Evolutionary conservation across 2,329 filamentous ascomycete species (phyloP), one percentile per base, ranked within the genome.

Genomic region (Capronia coronata): DNA sequence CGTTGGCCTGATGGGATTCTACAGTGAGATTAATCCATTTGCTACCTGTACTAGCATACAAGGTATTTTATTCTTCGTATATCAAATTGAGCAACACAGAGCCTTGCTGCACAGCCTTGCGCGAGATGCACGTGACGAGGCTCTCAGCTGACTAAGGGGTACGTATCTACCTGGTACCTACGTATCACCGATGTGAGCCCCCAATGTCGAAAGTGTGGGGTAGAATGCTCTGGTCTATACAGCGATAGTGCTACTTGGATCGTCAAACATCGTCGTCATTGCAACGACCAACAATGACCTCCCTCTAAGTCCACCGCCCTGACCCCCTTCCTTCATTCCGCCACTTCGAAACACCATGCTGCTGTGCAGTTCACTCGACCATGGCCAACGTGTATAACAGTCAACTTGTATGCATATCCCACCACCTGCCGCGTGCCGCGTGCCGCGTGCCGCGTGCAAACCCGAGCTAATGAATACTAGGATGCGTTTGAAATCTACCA

Each of bases 401-500:
- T 39, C 56, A 57, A 51, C 44, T 59, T 10, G 56, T 56, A 54
- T 27, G 54, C 47, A 10, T n/a, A 11, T 34, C 23, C 22, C 29
- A 6, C 10, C 16, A 27, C 39, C 25, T 14, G n/a, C 23, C 23
- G 10, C 23, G 23, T 27, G 23, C 23, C 10, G 23, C 23, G 5
- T 27, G 10, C 23, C 23, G 10, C 23, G 23, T 27, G 23, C 23
- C 10, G 18, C 5, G 30, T 16, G 34, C 9, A 5, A 34, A 34
- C 6, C 8, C 6, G 30, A 5, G 19, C 34, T 18, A 19, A 21
- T 11, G 7, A 18, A 13, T 6, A 6, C n/a, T 32, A 70, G 69
- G 69, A 72, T 49, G 65, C 66, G 19, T 72, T 70, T 55, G 67
- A 71, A 50, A 64, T 71, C 43, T 73, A 71, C 51, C 68, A 71